Percentiles rank a stretch among this genome's conserved stretches.
phyloP scores from a whole-genome alignment of 495 filamentous ascomycete species.

The Xanthoparmelia taractica region DNA sequence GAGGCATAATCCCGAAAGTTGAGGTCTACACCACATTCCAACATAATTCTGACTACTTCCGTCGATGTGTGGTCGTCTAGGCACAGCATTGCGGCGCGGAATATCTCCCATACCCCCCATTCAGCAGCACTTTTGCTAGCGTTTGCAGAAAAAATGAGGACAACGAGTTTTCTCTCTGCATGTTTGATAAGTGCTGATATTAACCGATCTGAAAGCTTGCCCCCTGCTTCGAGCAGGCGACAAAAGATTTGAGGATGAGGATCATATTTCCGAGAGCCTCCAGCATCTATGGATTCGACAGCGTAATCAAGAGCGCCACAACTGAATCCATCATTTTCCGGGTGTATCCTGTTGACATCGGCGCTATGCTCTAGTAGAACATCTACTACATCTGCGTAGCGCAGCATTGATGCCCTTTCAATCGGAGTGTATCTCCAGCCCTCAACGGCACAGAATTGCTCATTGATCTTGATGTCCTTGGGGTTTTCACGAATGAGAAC shows the following conservation, averaged over 20 bases:
- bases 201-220: not conserved
- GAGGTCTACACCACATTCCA: slow-evolving; percentile 3
- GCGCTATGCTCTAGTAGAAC: not conserved
- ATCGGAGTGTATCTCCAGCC: not conserved
- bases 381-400: not conserved
- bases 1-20: no score
- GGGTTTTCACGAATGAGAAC: not conserved
- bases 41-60: not conserved
- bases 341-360: not conserved
- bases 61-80: not conserved
- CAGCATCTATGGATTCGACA: not conserved
- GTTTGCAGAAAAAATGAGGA: not conserved
- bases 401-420: not conserved
- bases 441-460: not conserved
- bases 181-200: not conserved
- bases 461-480: not conserved
- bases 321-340: not conserved
- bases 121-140: not conserved
- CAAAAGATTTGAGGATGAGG: not conserved
- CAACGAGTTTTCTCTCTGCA: not conserved
- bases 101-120: not conserved
- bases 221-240: not conserved
- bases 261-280: not conserved
- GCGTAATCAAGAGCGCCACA: not conserved
- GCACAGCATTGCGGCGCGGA: not conserved